Base-by-base conservation (phyloP, 176 grass and related monocot species). In the Elaeis guineensis region DNA sequence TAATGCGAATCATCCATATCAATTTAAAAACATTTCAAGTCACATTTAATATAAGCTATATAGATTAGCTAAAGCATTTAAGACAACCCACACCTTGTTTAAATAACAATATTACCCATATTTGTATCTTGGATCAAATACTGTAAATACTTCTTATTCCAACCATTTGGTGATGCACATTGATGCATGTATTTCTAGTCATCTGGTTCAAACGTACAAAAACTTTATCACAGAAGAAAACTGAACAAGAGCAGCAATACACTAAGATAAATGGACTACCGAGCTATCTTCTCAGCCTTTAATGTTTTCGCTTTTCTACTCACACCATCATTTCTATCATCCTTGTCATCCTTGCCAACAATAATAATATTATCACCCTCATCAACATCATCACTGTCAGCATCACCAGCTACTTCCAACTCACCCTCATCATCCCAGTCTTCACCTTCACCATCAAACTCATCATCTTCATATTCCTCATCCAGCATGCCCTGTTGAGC, bases 351-450 rank as follows among this genome's bases (percentile, higher is more conserved):
- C 49, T 77, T 59, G 50, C 67, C 78, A 73, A 89, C 73, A 21
- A 89, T 76, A 71, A 73, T 75, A 77, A 98, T 92, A 69, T 92
- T 86, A 64, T 71, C 79, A 39, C 68, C 84, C 1, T 30, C 54
- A 16, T 24, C 60, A 58, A 58, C 69, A 65, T 32, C 75, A 54
- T 72, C 76, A 55, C 64, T n/a, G 0, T 29, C 78, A 53, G 55
- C 79, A 65, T 86, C 69, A 58, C 2, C 61, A 66, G 50, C 44
- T 32, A 73, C 51, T 55, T 69, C 58, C 63, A 60, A 11, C 22
- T 72, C 64, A 65, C 20, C 67, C 6, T 56, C 59, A 20, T 39
- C 63, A 63, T 75, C 76, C 57, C 11, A 44, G 63, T 55, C 58
- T 21, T 79, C 48, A 8, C 19, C 58, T 16, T 48, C 59, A 44